Conservation (phyloP, 2,329 filamentous ascomycete genomes). For the Aspergillus luchuensis region DNA sequence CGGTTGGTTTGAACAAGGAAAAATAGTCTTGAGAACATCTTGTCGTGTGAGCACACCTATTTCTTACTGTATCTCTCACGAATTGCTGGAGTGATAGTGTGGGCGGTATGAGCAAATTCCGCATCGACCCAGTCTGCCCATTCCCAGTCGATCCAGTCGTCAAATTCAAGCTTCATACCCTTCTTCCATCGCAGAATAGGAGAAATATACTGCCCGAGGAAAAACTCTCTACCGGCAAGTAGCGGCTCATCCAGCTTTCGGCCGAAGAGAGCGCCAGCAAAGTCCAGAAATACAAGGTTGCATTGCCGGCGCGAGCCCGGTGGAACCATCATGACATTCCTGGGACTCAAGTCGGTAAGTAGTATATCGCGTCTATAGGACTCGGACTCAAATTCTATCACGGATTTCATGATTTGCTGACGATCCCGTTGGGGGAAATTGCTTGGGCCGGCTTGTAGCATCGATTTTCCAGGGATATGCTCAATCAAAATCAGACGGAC, state of each 20-base stretch:
- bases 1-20: too few species aligned
- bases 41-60: too few species aligned
- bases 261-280: not conserved
- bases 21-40: too few species aligned
- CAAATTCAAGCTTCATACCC: not conserved
- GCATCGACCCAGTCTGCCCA: not conserved
- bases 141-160: not conserved
- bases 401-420: not conserved
- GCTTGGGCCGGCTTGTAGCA: not conserved
- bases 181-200: not conserved
- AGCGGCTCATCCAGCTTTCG: not conserved
- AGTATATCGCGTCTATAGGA: not conserved
- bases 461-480: not conserved
- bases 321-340: not conserved
- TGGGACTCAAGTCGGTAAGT: not conserved
- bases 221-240: not conserved
- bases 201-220: not conserved
- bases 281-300: not conserved
- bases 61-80: not conserved
- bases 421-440: not conserved
- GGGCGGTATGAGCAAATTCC: not conserved
- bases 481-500: conserved; percentile 1
- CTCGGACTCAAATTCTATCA: not conserved
- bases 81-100: not conserved
- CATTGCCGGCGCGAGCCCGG: not conserved